Conservation (phyloP, 108 stramenopile genomes). For the Craspedostauros australis region DNA sequence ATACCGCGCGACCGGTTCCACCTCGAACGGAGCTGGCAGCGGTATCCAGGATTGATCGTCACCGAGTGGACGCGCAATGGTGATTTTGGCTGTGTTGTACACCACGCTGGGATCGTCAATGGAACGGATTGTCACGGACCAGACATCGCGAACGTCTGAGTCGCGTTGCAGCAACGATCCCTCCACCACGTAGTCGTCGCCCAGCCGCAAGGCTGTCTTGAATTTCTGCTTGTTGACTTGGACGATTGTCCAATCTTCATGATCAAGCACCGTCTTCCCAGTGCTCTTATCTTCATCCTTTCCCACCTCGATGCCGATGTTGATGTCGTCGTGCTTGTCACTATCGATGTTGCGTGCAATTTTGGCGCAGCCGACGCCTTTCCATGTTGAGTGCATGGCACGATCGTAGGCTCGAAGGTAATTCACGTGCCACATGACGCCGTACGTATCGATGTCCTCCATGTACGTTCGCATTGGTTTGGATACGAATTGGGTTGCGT, state of each 20-base stretch:
- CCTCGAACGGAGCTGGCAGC: neutral
- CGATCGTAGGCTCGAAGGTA: slow-evolving; percentile 60
- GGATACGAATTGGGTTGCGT: no score
- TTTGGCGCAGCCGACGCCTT: no score
- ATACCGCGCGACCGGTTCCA: neutral
- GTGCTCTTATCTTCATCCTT: neutral
- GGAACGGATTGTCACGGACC: slow-evolving; percentile 45
- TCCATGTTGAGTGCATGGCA: slow-evolving; percentile 32
- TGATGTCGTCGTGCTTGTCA: neutral
- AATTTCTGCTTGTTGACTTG: slow-evolving; percentile 53
- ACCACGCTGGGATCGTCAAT: slow-evolving; percentile 24
- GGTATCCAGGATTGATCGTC: neutral
- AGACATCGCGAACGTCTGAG: slow-evolving; percentile 19
- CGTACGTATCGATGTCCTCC: slow-evolving; percentile 78
- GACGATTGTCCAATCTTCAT: slow-evolving; percentile 40
- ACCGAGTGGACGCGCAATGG: slow-evolving; percentile 11
- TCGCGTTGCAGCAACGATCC: slow-evolving; percentile 20
- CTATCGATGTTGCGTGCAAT: neutral
- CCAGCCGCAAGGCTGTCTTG: slow-evolving; percentile 44
- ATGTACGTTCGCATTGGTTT: slow-evolving; percentile 53
- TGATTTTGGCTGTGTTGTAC: slow-evolving; percentile 34
- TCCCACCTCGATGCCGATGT: neutral
- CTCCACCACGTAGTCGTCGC: slow-evolving; percentile 42
- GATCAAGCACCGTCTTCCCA: neutral
- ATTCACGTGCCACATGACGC: slow-evolving; percentile 69